These are phyloP conservation scores for Candida xyloterini DNA, from an alignment of 805 yeast genomes.

Conservation along the genomic window DNA sequence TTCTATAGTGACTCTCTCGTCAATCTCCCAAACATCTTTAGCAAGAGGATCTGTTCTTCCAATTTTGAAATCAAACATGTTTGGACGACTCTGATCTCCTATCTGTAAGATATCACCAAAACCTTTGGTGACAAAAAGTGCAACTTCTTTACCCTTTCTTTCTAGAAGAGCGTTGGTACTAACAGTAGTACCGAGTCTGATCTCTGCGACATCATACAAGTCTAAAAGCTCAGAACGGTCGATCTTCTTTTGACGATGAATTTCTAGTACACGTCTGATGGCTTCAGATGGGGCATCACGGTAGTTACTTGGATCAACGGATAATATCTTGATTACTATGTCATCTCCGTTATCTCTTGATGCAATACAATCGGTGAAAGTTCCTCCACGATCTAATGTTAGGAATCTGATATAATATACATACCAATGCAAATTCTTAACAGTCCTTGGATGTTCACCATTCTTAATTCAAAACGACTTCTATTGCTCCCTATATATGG, in stretches of 20 bases:
- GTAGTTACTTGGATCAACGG: conserved; percentile 85
- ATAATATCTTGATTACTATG: conserved; percentile 68
- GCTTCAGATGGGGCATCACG: conserved; percentile 91
- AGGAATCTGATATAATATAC: neutral
- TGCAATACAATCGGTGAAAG: conserved; percentile 78
- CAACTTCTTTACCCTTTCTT: conserved; percentile 84
- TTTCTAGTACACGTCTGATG: conserved; percentile 70
- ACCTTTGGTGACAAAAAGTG: conserved; percentile 81
- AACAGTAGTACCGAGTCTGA: conserved; percentile 90
- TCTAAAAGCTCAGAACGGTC: conserved; percentile 60
- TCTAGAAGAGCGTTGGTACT: conserved; percentile 93
- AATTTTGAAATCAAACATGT: conserved; percentile 78
- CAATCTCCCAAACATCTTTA: conserved; percentile 72
- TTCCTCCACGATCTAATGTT: conserved; percentile 69
- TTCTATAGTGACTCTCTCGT: conserved; percentile 83
- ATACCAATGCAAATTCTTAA: conserved; percentile 3
- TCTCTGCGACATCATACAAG: conserved; percentile 56
- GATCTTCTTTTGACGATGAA: conserved; percentile 46
- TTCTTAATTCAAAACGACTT: neutral
- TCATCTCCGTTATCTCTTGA: conserved; percentile 49
- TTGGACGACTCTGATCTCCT: conserved; percentile 90
- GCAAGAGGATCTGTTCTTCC: conserved; percentile 67
- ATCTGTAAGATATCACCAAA: conserved; percentile 76
- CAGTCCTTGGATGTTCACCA: neutral
- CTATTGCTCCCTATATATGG: neutral